Base-by-base conservation (phyloP, 768 basidiomycete genomes). In the button mushroom (Agaricus bisporus) region DNA sequence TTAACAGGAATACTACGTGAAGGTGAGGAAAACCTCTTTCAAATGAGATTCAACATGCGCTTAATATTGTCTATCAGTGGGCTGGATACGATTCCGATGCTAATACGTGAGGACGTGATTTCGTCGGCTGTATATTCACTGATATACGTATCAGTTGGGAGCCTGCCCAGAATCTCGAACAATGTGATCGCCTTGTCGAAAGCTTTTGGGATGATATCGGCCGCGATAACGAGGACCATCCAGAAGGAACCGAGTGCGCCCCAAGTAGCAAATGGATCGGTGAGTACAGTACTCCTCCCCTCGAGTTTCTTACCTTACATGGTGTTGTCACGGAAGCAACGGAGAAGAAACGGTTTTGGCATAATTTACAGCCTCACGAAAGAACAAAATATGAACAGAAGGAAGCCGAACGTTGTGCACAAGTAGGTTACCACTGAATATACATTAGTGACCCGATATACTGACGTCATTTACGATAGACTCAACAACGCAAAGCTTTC, bases 201-300 rank as follows among this genome's bases (percentile, higher is more conserved):
- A 82, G 80, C 56, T 89, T 89, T 63, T 85, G 83, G 83, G 62
- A 66, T 5, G 73, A 84, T 48, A 59, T 88, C 17, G 85, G 85
- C 1, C 63, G 64, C 15, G 82, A 87, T 54, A 63, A 85, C 49
- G 46, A 73, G 0, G 82, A 85, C 59, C 85, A 85, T 64, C 41
- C 57, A 9, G 54, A 73, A 29, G 83, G 81, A 7, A 68, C 77
- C 42, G 66, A 66, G 12, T 63, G 75, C 11, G 38, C 61, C n/a
- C 78, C 85, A 14, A 60, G 62, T 0, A 58, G 69, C 10, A 64
- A 66, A 12, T 88, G 86, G 85, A 88, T 88, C 18, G 65, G 87
- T 87, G 56, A 63, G 66, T 63, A 3, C 20, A 32, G n/a, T 32
- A n/a, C 9, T 17, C 3, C 7, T 5, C 29, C 12, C 17, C 4